A percentile compares a stretch with the other conserved stretches of the same genome.
phyloP scores from a whole-genome alignment of 1,284 basidiomycete genomes.

The Inonotus obliquus region DNA sequence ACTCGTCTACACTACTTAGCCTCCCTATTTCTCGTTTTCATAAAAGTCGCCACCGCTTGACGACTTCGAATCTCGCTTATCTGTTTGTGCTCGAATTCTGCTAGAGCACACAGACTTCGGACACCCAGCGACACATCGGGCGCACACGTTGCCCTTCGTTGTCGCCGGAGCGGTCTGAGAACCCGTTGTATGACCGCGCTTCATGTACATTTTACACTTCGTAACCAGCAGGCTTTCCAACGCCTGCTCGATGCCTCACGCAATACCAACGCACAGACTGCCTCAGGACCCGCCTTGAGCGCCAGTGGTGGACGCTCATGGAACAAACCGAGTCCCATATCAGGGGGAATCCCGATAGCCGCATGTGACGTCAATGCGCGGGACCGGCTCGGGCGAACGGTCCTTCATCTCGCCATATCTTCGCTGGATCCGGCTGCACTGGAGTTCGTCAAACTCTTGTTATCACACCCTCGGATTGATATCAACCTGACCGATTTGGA shows the following conservation, averaged over 20 bases:
- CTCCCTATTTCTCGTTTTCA: not conserved
- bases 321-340: slow-evolving; percentile 47
- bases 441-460: slow-evolving; percentile 79
- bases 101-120: slow-evolving; percentile 2
- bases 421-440: slow-evolving; percentile 55
- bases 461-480: slow-evolving; percentile 74
- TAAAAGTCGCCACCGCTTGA: not conserved
- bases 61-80: not conserved
- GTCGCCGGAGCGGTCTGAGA: not conserved
- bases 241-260: slow-evolving; percentile 62
- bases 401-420: slow-evolving; percentile 80
- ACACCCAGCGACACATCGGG: slow-evolving; percentile 4
- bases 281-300: slow-evolving; percentile 34
- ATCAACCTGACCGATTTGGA: slow-evolving; percentile 83
- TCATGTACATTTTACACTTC: slow-evolving; percentile 75
- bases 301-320: slow-evolving; percentile 58
- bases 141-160: not conserved
- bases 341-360: slow-evolving; percentile 27
- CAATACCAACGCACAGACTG: slow-evolving; percentile 29
- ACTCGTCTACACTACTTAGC: not conserved
- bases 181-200: slow-evolving; percentile 64
- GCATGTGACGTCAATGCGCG: slow-evolving; percentile 65
- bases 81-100: not conserved
- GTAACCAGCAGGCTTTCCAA: slow-evolving; percentile 79
- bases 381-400: slow-evolving; percentile 72